phyloP scores from a whole-genome alignment of 108 stramenopile genomes.

The Cyclotella distinguenda region DNA sequence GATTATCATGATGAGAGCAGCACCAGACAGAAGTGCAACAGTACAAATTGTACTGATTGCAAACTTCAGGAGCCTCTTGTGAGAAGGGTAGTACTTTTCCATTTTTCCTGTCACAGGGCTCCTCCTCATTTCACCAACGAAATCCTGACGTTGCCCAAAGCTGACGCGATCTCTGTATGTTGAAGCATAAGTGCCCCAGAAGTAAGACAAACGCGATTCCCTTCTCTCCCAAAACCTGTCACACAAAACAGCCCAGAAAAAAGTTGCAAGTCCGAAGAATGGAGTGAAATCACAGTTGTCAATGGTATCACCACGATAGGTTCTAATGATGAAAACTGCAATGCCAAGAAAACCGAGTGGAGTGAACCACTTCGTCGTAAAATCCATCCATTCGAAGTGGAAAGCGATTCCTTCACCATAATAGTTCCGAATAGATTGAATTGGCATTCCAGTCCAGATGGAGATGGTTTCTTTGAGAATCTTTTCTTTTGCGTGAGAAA shows the following conservation, averaged over 20 bases:
- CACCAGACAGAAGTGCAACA: conserved; percentile 49
- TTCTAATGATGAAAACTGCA: conserved; percentile 31
- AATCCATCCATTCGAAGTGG: conserved; percentile 77
- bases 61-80: conserved; percentile 58
- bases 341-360: conserved; percentile 54
- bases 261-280: conserved; percentile 59
- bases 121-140: conserved; percentile 50
- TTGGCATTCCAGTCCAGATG: conserved; percentile 31
- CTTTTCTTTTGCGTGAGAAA: conserved; percentile 17
- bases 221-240: conserved; percentile 68
- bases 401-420: conserved; percentile 68
- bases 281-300: conserved; percentile 69
- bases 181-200: conserved; percentile 53
- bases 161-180: conserved; percentile 21
- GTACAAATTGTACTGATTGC: conserved; percentile 60
- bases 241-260: conserved; percentile 70
- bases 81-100: conserved; percentile 57
- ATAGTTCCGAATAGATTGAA: conserved; percentile 55
- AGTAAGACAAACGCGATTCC: conserved; percentile 51
- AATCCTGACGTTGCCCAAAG: conserved; percentile 53
- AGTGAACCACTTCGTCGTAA: conserved; percentile 50
- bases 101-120: conserved; percentile 68
- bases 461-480: conserved; percentile 44
- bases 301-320: conserved; percentile 56
- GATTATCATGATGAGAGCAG: conserved; percentile 73